Evolutionary conservation across 2,329 filamentous ascomycete species (phyloP), one percentile per base, ranked within the genome.

Genomic region (Aspergillus nomiae): DNA sequence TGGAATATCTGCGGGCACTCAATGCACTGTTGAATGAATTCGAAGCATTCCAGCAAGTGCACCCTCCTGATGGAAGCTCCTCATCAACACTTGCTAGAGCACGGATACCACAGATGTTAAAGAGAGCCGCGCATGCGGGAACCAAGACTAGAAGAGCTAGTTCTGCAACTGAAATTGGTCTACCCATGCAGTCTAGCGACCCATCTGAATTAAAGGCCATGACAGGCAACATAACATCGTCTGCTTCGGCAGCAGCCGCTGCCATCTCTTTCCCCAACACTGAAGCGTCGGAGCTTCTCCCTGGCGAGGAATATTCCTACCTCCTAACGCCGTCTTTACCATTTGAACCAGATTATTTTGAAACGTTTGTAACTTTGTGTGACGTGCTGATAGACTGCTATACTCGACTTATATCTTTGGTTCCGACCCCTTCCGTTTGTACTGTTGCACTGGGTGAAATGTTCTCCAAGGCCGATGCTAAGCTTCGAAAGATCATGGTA

Each of bases 271-370:
- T 80, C 58, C 74, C 79, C 32, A 73, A 78, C 60, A 85, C 84
- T 57, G 86, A 84, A 65, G 78, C 79, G 60, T 78, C 74, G 9
- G 91, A 92, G 66, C 83, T 92, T 28, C 81, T 91, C 1, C 90
- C 91, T 0, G 92, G 93, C 43, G 93, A 96, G 73, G 92, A 96
- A 72, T 99, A 97, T 76, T 88, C 89, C 0, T 89, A 94, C 75
- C 84, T 99, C 1, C 85, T 97, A 24, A 98, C 94, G n/a, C 95
- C 95, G 0, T 90, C 89, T 19, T 81, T 99, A 55, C 95, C 95
- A 0, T 99, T 99, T 74, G 94, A 98, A 67, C 95, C 95, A 0
- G 95, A 99, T 78, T 99, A 97, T 73, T 95, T 94, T 77, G 93
- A 96, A 80, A 97, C 94, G 0, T 98, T 98, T 80, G 90, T 93